These are phyloP conservation scores for Ogataea hybrid DNA, from an alignment of 1,139 yeast genomes.

Conservation along the genomic window DNA sequence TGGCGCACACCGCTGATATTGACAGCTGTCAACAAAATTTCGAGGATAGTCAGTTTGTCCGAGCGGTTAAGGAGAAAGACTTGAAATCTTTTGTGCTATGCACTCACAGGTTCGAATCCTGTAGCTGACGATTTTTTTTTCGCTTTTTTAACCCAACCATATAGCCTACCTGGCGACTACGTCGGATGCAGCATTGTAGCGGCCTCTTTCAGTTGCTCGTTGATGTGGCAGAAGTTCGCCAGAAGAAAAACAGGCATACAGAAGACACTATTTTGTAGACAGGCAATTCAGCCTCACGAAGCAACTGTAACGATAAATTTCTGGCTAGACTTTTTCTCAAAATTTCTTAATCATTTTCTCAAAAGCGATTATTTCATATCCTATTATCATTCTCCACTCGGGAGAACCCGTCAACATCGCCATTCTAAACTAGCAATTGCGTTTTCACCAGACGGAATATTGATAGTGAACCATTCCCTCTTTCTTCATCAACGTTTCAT, in stretches of 20 bases:
- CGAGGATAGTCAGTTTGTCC: constrained; percentile 31
- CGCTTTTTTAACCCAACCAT: too few relatives aligned
- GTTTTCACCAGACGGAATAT: too few relatives aligned
- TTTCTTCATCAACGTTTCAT: background rate
- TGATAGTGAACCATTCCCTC: background rate
- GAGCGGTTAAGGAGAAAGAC: constrained; percentile 39
- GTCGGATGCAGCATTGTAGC: too few relatives aligned
- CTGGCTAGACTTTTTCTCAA: background rate
- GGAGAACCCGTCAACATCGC: too few relatives aligned
- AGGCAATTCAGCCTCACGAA: background rate
- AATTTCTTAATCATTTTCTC: background rate
- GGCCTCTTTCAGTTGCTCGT: too few relatives aligned
- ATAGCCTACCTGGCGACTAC: too few relatives aligned
- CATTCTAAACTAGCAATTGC: too few relatives aligned
- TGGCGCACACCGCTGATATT: background rate
- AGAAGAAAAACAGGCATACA: background rate
- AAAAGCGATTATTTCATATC: too few relatives aligned
- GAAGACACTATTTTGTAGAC: background rate
- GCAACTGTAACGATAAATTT: background rate
- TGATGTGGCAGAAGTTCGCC: too few relatives aligned
- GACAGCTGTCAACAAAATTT: background rate
- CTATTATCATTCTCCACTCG: too few relatives aligned
- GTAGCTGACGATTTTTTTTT: constrained; percentile 30
- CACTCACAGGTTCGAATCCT: constrained; percentile 39
- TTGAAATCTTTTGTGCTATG: constrained; percentile 37